Evolutionary conservation across 148 eudicot species (phyloP).

Genomic region (Arctostaphylos glauca): DNA sequence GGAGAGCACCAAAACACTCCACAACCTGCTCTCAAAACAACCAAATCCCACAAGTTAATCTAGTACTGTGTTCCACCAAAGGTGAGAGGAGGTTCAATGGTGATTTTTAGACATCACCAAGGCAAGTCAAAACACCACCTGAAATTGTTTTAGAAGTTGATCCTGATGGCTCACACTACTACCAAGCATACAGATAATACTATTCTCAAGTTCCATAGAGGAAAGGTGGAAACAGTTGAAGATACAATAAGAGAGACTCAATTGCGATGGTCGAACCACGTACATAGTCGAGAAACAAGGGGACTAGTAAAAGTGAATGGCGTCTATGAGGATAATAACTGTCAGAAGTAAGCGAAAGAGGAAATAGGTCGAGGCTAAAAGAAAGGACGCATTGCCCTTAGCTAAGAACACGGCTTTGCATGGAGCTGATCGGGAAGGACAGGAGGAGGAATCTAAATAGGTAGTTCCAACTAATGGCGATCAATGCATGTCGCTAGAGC

Average conservation of each 20-base stretch:
- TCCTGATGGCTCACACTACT: too few species aligned
- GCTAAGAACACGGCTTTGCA: not conserved
- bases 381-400: not conserved
- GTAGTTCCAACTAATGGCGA: not conserved
- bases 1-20: not conserved
- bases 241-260: not conserved
- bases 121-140: too few species aligned
- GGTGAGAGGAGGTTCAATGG: not conserved
- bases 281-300: not conserved
- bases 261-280: not conserved
- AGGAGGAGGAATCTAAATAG: too few species aligned
- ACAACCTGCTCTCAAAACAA: not conserved
- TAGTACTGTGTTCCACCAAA: not conserved
- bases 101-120: not conserved
- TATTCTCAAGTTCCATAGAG: not conserved
- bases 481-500: not conserved
- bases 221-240: not conserved
- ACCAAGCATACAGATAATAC: not conserved
- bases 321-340: not conserved
- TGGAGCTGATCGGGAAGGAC: not conserved
- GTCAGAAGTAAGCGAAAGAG: not conserved
- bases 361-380: not conserved
- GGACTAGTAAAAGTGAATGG: not conserved
- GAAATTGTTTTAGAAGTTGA: too few species aligned
- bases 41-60: not conserved